A percentile compares a stretch with the other conserved stretches of the same genome.
phyloP scores from a whole-genome alignment of 768 basidiomycete species.

The Rhizopogon salebrosus region DNA sequence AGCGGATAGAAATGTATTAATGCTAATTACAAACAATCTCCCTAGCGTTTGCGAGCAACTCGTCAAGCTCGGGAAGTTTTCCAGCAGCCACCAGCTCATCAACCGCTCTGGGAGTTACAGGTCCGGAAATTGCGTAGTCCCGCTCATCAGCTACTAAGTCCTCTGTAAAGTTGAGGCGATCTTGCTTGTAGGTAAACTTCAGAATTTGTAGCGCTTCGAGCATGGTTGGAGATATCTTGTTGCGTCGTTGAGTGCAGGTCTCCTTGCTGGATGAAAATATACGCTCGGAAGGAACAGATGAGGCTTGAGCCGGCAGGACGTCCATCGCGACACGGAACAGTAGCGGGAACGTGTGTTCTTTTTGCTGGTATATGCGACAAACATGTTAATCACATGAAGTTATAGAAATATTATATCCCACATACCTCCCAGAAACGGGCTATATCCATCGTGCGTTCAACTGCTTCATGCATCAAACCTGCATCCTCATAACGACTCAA shows the following conservation, averaged over 20 bases:
- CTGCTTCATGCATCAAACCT: neutral
- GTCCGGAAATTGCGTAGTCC: constrained; percentile 1
- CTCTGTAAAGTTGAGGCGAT: constrained; percentile 17
- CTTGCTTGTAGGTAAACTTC: constrained; percentile 21
- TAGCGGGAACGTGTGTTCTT: neutral
- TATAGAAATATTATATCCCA: neutral
- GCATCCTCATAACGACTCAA: neutral
- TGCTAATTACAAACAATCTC: too few species aligned
- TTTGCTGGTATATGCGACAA: neutral
- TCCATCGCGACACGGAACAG: constrained; percentile 11
- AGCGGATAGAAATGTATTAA: too few species aligned
- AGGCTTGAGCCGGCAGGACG: constrained; percentile 16
- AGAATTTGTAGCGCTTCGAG: constrained; percentile 18
- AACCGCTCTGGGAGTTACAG: neutral
- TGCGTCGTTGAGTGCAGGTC: constrained; percentile 2
- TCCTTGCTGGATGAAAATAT: constrained; percentile 16
- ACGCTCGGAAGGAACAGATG: constrained; percentile 16
- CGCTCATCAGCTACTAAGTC: constrained; percentile 7
- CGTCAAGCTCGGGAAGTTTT: too few species aligned
- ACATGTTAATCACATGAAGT: neutral
- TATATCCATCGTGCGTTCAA: neutral
- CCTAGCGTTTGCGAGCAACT: too few species aligned
- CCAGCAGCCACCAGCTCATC: neutral
- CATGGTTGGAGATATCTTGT: neutral
- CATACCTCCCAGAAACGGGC: neutral